phyloP scores from a whole-genome alignment of 2,329 filamentous ascomycete genomes.

The Cladosporium sp. region DNA sequence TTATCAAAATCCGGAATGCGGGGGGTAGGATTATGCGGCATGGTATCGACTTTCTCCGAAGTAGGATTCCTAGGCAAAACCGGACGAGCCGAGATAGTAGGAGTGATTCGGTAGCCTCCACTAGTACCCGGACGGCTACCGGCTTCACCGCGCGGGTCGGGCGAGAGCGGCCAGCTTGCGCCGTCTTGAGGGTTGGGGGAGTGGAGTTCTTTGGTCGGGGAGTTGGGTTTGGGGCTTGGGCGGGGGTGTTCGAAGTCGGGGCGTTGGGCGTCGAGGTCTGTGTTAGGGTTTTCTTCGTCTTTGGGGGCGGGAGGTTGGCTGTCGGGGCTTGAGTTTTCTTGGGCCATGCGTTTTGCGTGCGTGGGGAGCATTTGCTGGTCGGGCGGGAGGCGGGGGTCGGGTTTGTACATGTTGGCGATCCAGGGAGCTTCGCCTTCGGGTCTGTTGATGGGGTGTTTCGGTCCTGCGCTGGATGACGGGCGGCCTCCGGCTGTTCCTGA shows the following conservation, averaged over 20 bases:
- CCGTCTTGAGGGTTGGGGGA: slow-evolving; percentile 11
- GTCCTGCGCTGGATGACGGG: slow-evolving; percentile 29
- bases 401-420: slow-evolving; percentile 92
- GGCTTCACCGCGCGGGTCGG: slow-evolving; percentile 21
- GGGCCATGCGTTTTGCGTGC: slow-evolving; percentile 82
- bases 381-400: slow-evolving; percentile 85
- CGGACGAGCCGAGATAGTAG: slow-evolving; percentile 33
- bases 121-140: slow-evolving; percentile 37
- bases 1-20: slow-evolving; percentile 53
- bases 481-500: slow-evolving; percentile 12
- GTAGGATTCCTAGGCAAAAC: slow-evolving; percentile 20
- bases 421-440: slow-evolving; percentile 95
- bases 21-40: slow-evolving; percentile 37
- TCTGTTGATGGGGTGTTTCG: slow-evolving; percentile 59
- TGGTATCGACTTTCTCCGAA: slow-evolving; percentile 16
- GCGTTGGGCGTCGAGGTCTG: background rate
- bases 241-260: background rate
- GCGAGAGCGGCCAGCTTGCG: slow-evolving; percentile 25
- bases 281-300: background rate
- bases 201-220: slow-evolving; percentile 23
- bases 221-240: slow-evolving; percentile 21
- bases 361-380: slow-evolving; percentile 95
- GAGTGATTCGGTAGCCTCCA: slow-evolving; percentile 45
- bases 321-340: slow-evolving; percentile 92
- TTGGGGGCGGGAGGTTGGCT: slow-evolving; percentile 69